Evolutionary conservation across 1,284 basidiomycete genomes (phyloP).

Genomic region (Leccinum brunneo-olivaceum): DNA sequence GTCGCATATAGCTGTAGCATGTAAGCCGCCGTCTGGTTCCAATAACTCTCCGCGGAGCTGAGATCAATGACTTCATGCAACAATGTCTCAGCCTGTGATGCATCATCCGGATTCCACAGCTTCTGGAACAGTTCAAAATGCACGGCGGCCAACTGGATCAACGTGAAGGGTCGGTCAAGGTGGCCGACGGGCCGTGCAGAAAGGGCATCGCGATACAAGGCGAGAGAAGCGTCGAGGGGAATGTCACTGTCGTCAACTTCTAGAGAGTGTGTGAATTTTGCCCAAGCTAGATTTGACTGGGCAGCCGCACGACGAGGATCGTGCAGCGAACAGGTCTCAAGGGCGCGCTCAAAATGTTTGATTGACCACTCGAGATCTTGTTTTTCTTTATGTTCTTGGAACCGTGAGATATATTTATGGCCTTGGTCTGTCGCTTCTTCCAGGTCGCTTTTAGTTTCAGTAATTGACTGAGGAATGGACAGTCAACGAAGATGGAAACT

Average conservation of each 20-base stretch:
- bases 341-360: slow-evolving; percentile 4
- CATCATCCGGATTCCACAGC: background rate
- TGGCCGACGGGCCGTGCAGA: background rate
- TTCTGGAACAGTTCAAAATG: background rate
- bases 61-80: background rate
- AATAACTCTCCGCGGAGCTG: background rate
- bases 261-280: background rate
- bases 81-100: background rate
- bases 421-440: slow-evolving; percentile 3
- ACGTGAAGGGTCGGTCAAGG: background rate
- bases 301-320: slow-evolving; percentile 8
- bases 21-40: background rate
- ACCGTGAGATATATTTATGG: background rate
- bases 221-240: background rate
- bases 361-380: slow-evolving; percentile 5
- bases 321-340: slow-evolving; percentile 3
- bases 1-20: background rate
- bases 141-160: slow-evolving; percentile 1
- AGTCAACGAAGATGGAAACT: background rate
- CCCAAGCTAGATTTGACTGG: slow-evolving; percentile 8
- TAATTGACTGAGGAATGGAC: background rate
- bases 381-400: no score
- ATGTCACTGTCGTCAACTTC: background rate
- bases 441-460: background rate
- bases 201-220: slow-evolving; percentile 1